These are phyloP conservation scores for Solanum chacoense DNA, from an alignment of 305 asterid genomes.

Conservation along the genomic window DNA sequence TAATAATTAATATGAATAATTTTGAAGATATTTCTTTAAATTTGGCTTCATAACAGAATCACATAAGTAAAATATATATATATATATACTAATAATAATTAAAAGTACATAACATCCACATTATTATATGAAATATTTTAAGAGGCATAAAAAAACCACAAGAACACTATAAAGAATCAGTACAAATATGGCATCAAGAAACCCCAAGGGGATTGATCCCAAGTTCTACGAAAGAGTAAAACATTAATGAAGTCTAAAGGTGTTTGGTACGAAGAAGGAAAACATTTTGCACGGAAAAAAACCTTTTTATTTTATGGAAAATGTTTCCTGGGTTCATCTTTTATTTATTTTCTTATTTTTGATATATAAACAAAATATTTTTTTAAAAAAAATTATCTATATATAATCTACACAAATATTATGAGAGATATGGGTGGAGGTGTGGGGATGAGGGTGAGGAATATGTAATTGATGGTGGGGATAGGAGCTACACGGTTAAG, in stretches of 20 bases:
- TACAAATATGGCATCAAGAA: not conserved
- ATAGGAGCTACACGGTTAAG: not conserved
- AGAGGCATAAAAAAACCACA: not conserved
- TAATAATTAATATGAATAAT: not conserved
- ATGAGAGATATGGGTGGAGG: not conserved
- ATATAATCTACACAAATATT: not conserved
- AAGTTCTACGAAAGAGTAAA: not conserved
- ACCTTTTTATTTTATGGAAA: not conserved
- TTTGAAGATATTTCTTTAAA: not conserved
- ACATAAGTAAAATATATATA: not conserved
- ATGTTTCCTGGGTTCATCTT: not conserved
- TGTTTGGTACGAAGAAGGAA: not conserved
- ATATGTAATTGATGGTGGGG: not conserved
- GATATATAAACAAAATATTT: not conserved
- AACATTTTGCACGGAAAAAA: not conserved
- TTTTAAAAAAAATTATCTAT: not conserved
- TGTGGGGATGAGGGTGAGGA: not conserved
- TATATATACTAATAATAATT: no score
- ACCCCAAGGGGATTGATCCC: not conserved
- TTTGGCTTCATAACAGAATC: not conserved
- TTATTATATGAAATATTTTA: not conserved
- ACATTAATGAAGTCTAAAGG: not conserved
- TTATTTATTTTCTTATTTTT: no score
- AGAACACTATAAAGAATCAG: not conserved
- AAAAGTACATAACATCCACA: not conserved